These are phyloP conservation scores for Quillaja saponaria DNA, from an alignment of 306 rosid genomes.

Conservation along the genomic window DNA sequence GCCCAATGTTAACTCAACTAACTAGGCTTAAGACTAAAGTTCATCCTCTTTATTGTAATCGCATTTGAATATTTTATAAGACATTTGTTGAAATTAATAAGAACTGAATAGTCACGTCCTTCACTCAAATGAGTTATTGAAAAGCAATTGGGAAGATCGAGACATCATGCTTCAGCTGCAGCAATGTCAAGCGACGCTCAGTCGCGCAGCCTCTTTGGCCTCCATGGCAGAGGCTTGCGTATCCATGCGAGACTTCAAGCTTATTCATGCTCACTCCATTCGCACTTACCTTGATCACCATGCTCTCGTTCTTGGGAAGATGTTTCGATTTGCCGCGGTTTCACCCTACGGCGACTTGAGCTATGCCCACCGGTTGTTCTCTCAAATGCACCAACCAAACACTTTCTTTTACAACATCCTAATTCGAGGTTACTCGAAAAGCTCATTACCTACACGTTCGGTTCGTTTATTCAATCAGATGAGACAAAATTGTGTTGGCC, in stretches of 20 bases:
- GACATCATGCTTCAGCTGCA: conserved; percentile 17
- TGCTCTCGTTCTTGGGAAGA: conserved; percentile 55
- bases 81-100: too few species aligned
- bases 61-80: too few species aligned
- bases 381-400: conserved; percentile 46
- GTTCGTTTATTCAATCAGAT: conserved; percentile 46
- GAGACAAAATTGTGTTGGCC: conserved; percentile 39
- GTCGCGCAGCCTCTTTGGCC: conserved; percentile 36
- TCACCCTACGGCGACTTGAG: conserved; percentile 53
- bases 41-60: too few species aligned
- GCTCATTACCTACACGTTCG: conserved; percentile 39
- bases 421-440: conserved; percentile 54
- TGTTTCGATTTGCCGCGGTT: conserved; percentile 60
- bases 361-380: conserved; percentile 57
- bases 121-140: too few species aligned
- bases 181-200: conserved; percentile 30
- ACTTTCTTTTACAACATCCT: conserved; percentile 64
- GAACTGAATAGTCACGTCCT: too few species aligned
- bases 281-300: conserved; percentile 41
- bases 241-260: conserved; percentile 54
- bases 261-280: conserved; percentile 50
- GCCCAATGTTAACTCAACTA: too few species aligned
- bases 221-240: conserved; percentile 48
- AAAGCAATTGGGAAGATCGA: too few species aligned
- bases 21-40: too few species aligned